Evolutionary conservation across 352 stramenopile genomes (phyloP).

Genomic region (Peronospora destructor): DNA sequence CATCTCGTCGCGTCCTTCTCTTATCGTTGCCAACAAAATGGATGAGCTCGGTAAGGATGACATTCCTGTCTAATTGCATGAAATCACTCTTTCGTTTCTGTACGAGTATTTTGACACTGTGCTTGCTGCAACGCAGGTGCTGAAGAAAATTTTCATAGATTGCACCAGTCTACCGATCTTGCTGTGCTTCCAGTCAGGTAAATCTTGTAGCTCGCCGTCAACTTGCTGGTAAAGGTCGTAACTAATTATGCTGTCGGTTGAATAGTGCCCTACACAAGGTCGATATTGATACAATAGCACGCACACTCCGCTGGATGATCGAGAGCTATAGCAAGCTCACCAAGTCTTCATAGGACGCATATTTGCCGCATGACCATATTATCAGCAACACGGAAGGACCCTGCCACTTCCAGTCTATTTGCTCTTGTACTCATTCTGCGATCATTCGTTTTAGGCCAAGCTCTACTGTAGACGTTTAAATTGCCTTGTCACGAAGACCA

Average conservation of each 20-base stretch:
- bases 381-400: slow-evolving; percentile 18
- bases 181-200: slow-evolving; percentile 77
- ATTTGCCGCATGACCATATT: background rate
- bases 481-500: too few species aligned
- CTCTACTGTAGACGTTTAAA: too few species aligned
- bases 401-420: too few species aligned
- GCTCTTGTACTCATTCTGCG: too few species aligned
- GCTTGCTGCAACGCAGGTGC: slow-evolving; percentile 28
- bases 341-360: slow-evolving; percentile 39
- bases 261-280: slow-evolving; percentile 78
- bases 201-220: background rate
- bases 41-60: slow-evolving; percentile 49
- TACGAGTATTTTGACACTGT: background rate
- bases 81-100: background rate
- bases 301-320: slow-evolving; percentile 67
- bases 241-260: background rate
- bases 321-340: slow-evolving; percentile 53
- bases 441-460: too few species aligned
- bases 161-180: slow-evolving; percentile 65
- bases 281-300: slow-evolving; percentile 74
- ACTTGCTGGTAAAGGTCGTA: background rate
- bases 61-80: background rate
- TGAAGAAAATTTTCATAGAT: slow-evolving; percentile 71
- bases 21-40: slow-evolving; percentile 89
- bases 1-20: slow-evolving; percentile 76